A percentile compares a stretch with the other conserved stretches of the same genome.
phyloP scores from a whole-genome alignment of 257 asterid species.

The Knoxia roxburghii region DNA sequence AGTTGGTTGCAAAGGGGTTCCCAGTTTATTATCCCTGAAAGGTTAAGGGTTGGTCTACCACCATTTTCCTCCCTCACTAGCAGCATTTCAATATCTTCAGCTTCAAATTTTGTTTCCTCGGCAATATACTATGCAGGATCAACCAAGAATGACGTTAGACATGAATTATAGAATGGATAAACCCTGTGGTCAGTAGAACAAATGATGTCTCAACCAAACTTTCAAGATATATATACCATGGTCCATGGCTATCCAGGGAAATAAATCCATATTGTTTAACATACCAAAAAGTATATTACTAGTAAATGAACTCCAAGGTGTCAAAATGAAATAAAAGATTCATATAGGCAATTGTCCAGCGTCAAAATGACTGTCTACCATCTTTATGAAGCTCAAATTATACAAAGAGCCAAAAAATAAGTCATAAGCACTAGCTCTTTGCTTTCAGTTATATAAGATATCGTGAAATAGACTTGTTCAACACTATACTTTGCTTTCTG shows the following conservation, averaged over 20 bases:
- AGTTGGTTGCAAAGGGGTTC: constrained; percentile 2
- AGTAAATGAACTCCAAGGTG: no score
- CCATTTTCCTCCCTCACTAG: constrained; percentile 12
- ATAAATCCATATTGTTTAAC: neutral
- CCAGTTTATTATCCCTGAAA: constrained; percentile 5
- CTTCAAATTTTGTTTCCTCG: constrained; percentile 21
- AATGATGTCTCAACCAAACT: neutral
- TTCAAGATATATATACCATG: neutral
- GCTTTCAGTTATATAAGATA: neutral
- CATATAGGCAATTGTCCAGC: neutral
- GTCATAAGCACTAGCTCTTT: neutral
- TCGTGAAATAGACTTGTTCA: no score
- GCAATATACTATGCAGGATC: constrained; percentile 20
- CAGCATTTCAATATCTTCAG: constrained; percentile 22
- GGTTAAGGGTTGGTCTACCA: constrained; percentile 4
- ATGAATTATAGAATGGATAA: neutral
- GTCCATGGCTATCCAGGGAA: neutral
- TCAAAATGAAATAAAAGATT: neutral
- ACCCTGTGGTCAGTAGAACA: neutral
- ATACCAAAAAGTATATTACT: neutral
- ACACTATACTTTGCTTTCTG: no score
- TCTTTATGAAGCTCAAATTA: neutral
- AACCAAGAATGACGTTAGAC: neutral
- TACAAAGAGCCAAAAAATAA: neutral
- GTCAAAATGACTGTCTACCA: neutral